These are phyloP conservation scores for Sphaerostilbella broomeana DNA, from an alignment of 2,329 filamentous ascomycete species.

Conservation along the genomic window DNA sequence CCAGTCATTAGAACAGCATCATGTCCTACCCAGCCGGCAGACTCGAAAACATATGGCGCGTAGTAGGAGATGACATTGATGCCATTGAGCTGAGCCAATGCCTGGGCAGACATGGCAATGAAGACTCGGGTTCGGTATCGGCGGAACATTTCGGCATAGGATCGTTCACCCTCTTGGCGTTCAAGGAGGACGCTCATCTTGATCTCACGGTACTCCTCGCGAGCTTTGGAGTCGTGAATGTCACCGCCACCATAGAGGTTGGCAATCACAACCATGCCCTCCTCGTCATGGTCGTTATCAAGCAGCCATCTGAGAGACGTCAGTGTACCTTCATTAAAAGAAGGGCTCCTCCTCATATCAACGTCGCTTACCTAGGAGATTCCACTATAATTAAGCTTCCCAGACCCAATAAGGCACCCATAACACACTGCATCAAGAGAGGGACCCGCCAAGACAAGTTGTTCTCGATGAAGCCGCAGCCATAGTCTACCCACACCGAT, in stretches of 20 bases:
- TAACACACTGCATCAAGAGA: constrained; percentile 84
- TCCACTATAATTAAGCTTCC: constrained; percentile 93
- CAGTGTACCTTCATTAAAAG: constrained; percentile 3
- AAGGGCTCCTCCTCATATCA: too few species aligned
- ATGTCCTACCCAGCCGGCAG: constrained; percentile 89
- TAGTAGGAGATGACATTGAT: constrained; percentile 99
- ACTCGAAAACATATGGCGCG: constrained; percentile 91
- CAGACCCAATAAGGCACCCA: constrained; percentile 78
- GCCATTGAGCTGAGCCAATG: constrained; percentile 90
- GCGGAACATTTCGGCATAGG: constrained; percentile 90
- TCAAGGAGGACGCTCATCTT: constrained; percentile 95
- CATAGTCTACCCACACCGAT: constrained; percentile 98
- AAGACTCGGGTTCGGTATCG: constrained; percentile 88
- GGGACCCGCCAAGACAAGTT: constrained; percentile 88
- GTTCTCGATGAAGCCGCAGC: constrained; percentile 81
- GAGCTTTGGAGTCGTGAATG: constrained; percentile 84
- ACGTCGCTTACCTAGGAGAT: constrained; percentile 86
- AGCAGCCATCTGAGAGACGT: constrained; percentile 69
- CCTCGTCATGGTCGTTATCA: constrained; percentile 96
- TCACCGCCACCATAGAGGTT: constrained; percentile 95
- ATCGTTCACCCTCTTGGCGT: constrained; percentile 89
- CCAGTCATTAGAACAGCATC: constrained; percentile 94
- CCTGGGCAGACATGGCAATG: constrained; percentile 98
- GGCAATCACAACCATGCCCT: constrained; percentile 96
- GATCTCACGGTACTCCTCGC: constrained; percentile 96